Base-by-base conservation (phyloP, 2,329 filamentous ascomycete species). In the Fusarium chaquense region DNA sequence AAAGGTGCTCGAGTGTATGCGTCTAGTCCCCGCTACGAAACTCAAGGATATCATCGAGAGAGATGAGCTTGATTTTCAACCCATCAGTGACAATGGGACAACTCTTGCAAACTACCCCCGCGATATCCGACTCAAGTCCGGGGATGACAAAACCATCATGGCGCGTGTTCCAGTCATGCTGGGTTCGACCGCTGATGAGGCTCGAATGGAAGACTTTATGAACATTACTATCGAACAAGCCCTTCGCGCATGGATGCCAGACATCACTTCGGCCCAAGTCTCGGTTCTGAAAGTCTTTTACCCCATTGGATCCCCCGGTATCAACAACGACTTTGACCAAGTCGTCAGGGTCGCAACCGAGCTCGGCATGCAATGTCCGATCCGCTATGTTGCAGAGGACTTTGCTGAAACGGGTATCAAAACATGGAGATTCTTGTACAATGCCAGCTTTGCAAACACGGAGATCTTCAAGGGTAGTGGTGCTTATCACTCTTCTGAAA, bases 391-490 rank as follows among this genome's bases (percentile, higher is more conserved):
- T 9, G 71, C 76, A 6, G 69, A 77, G 4, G 79, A 80, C 4
- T 80, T 80, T 12, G 58, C 69, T 0, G 36, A 59, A 0, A 73
- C 77, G 6, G 78, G 74, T 11, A 77, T 84, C 9, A 78, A 80
- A 0, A 76, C 80, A 11, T 86, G 82, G 81, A 76, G 79, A 30
- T 84, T 81, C 58, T 78, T 81, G 32, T 86, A 83, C 73, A 80
- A 83, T 54, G 84, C 80, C 8, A 82, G 85, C 72, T 87, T 83
- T 77, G 67, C 79, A 16, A 85, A 85, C 64, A 79, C 81, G 61
- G 81, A 56, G 30, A 82, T 69, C 76, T 80, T 16, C 75, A 73
- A 51, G 76, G 73, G 68, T 12, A 75, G 73, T 30, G 82, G 82
- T 13, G 82, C 83, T 1, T 86, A 84, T 60, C 85, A 86, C 62